Percentiles rank a stretch among this genome's conserved stretches.
These are phyloP conservation scores for Paramyrothecium sp. DNA, from an alignment of 2,329 filamentous ascomycete genomes.

Conservation along the genomic window DNA sequence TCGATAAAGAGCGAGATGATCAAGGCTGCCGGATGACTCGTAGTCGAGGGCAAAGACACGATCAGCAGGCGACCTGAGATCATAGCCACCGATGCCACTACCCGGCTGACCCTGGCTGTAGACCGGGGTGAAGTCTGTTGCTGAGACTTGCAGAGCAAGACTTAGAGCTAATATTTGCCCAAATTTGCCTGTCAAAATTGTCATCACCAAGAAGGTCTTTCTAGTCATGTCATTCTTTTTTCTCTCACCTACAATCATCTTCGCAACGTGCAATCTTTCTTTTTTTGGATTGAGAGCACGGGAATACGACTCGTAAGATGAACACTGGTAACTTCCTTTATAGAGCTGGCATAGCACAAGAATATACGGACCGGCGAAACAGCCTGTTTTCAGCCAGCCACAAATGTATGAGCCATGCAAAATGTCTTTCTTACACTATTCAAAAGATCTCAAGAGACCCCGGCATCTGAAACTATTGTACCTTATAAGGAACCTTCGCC, in stretches of 20 bases:
- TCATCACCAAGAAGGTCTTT: background rate
- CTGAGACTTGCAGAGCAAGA: background rate
- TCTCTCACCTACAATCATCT: background rate
- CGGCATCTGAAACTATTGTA: background rate
- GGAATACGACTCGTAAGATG: background rate
- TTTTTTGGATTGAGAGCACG: background rate
- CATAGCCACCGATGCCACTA: slow-evolving; percentile 3
- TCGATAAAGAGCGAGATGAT: slow-evolving; percentile 4
- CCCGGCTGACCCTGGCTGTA: slow-evolving; percentile 2
- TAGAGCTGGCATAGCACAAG: background rate
- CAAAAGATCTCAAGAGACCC: background rate
- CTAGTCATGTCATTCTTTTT: background rate
- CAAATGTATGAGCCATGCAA: background rate
- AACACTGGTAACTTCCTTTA: background rate
- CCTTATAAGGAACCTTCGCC: background rate
- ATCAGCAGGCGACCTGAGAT: slow-evolving; percentile 2
- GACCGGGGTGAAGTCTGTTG: slow-evolving; percentile 1
- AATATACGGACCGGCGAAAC: background rate
- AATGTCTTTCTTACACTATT: background rate
- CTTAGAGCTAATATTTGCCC: background rate
- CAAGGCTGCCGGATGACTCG: slow-evolving; percentile 2
- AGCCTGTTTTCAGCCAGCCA: background rate
- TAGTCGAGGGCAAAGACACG: slow-evolving; percentile 5
- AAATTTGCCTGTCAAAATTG: background rate
- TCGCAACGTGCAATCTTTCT: background rate